Evolutionary conservation across 2,329 filamentous ascomycete genomes (phyloP).

Genomic region (Blastomyces parvus): DNA sequence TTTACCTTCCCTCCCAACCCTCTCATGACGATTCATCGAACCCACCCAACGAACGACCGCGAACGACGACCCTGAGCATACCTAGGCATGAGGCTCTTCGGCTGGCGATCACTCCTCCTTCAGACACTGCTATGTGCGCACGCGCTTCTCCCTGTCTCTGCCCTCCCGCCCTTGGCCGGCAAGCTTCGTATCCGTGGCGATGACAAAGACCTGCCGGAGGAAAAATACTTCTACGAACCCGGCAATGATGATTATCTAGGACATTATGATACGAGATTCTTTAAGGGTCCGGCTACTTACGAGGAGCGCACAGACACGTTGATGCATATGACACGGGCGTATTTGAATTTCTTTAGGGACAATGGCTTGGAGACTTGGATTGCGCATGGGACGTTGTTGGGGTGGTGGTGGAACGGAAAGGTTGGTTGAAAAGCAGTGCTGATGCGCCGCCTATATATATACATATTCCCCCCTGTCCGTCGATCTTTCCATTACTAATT

Average conservation of each 20-base stretch:
- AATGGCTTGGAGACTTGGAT: constrained; percentile 72
- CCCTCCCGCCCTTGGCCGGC: neutral
- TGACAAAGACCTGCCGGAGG: constrained; percentile 20
- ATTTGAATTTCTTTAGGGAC: constrained; percentile 56
- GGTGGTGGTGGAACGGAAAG: constrained; percentile 78
- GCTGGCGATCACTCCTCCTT: neutral
- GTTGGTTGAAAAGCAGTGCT: constrained; percentile 25
- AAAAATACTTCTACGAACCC: constrained; percentile 59
- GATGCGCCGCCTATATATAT: too few relatives aligned
- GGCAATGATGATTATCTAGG: constrained; percentile 51
- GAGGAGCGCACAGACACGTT: constrained; percentile 57
- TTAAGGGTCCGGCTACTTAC: constrained; percentile 53
- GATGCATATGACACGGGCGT: constrained; percentile 61
- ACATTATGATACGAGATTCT: constrained; percentile 69
- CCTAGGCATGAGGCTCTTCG: neutral
- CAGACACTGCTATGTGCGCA: constrained; percentile 1
- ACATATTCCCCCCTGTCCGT: neutral
- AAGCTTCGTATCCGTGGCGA: neutral
- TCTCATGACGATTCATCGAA: neutral
- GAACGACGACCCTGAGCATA: neutral
- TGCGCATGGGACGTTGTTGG: constrained; percentile 71
- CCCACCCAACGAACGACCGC: neutral
- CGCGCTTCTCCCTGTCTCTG: neutral
- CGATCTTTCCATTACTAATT: neutral
- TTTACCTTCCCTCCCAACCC: neutral